These are phyloP conservation scores for Echinochloa phyllopogon DNA, from an alignment of 176 grass and related monocot species.

Conservation along the genomic window DNA sequence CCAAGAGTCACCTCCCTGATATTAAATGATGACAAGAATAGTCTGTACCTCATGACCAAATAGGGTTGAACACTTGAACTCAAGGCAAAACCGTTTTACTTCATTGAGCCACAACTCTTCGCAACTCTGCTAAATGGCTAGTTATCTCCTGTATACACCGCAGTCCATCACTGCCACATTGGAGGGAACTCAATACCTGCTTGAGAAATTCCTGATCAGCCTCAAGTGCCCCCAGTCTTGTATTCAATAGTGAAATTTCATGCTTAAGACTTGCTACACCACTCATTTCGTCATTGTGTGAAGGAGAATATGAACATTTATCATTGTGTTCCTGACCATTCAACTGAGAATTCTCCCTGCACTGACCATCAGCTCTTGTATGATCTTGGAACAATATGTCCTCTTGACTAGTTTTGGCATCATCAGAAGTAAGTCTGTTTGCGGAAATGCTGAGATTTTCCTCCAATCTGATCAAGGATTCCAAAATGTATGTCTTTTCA, in stretches of 20 bases:
- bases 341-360: background rate
- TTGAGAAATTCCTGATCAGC: conserved; percentile 65
- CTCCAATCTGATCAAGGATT: conserved; percentile 60
- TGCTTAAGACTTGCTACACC: conserved; percentile 21
- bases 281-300: background rate
- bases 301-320: conserved; percentile 24
- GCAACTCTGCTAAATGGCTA: conserved; percentile 57
- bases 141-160: conserved; percentile 62
- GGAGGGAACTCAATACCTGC: conserved; percentile 51
- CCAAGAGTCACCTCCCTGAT: background rate
- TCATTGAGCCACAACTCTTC: conserved; percentile 42
- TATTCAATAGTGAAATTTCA: conserved; percentile 49
- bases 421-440: conserved; percentile 43
- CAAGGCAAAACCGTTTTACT: conserved; percentile 13
- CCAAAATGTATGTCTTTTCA: conserved; percentile 57
- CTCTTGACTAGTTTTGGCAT: conserved; percentile 20
- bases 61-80: conserved; percentile 20
- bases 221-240: conserved; percentile 58
- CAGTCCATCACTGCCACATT: conserved; percentile 47
- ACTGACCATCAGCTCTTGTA: conserved; percentile 12
- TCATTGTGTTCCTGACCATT: conserved; percentile 11
- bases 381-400: conserved; percentile 15
- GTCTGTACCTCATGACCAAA: conserved; percentile 33
- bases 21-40: conserved; percentile 2
- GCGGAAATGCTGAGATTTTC: conserved; percentile 48